Evolutionary conservation across 2,329 filamentous ascomycete genomes (phyloP).

Genomic region (Pseudogymnoascus sp.): DNA sequence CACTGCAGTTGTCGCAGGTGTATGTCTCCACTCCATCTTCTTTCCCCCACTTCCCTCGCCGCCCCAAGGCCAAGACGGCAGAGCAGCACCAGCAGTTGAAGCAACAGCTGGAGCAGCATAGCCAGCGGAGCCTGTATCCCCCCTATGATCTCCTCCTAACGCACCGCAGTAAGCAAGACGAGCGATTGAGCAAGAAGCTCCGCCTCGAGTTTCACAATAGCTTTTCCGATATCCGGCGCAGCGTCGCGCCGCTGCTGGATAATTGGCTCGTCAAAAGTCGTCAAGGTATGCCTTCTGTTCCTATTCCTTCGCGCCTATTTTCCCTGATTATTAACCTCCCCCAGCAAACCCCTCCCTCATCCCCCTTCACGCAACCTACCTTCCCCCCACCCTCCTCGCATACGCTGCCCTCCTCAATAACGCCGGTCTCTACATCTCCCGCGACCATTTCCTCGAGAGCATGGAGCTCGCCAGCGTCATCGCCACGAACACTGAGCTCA

Average conservation of each 20-base stretch:
- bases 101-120: conserved; percentile 37
- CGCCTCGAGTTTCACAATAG: not conserved
- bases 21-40: not conserved
- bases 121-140: conserved; percentile 47
- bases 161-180: conserved; percentile 41
- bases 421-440: conserved; percentile 63
- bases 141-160: conserved; percentile 52
- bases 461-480: conserved; percentile 78
- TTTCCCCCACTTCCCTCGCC: conserved; percentile 9
- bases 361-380: conserved; percentile 40
- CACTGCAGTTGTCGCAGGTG: conserved; percentile 1
- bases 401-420: conserved; percentile 77
- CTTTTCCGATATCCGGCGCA: not conserved
- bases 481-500: conserved; percentile 46
- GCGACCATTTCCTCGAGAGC: conserved; percentile 70
- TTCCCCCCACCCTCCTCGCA: conserved; percentile 78
- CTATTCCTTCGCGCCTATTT: not conserved
- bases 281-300: conserved; percentile 11
- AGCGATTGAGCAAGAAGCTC: conserved; percentile 7
- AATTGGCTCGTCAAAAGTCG: not conserved
- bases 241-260: not conserved
- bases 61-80: not conserved
- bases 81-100: conserved; percentile 39
- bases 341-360: not conserved
- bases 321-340: not conserved